These are phyloP conservation scores for Agastache rugosa DNA, from an alignment of 257 asterid genomes.

Conservation along the genomic window DNA sequence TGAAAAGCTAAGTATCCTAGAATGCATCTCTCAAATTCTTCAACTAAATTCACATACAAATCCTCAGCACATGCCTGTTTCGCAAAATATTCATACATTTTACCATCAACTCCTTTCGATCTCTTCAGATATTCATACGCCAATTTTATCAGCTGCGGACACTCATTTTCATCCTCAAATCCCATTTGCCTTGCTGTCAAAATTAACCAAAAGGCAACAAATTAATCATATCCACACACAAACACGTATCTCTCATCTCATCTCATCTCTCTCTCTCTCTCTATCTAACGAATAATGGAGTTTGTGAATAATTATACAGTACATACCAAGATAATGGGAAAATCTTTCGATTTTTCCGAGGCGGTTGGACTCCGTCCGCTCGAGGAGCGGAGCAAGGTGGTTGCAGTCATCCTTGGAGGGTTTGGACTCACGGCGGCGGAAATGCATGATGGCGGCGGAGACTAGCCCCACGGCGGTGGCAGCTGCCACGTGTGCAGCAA, in stretches of 20 bases:
- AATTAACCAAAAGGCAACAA: neutral
- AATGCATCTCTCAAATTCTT: conserved; percentile 90
- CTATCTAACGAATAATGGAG: too few species aligned
- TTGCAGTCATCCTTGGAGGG: conserved; percentile 30
- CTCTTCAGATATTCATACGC: conserved; percentile 71
- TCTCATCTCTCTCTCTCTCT: too few species aligned
- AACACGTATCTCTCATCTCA: too few species aligned
- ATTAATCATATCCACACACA: neutral
- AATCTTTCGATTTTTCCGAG: conserved; percentile 63
- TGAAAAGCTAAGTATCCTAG: conserved; percentile 82
- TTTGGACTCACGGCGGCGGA: conserved; percentile 46
- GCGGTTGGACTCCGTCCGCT: conserved; percentile 64
- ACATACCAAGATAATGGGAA: conserved; percentile 70
- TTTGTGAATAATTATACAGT: too few species aligned
- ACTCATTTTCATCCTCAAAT: conserved; percentile 72
- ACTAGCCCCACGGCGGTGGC: conserved; percentile 55
- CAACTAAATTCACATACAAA: conserved; percentile 70
- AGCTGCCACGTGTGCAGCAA: conserved; percentile 52
- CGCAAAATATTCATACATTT: conserved; percentile 68
- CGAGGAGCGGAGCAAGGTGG: conserved; percentile 63
- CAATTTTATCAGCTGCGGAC: conserved; percentile 59
- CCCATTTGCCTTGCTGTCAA: conserved; percentile 85
- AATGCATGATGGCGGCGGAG: conserved; percentile 60
- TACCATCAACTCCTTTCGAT: conserved; percentile 63
- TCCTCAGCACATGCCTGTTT: conserved; percentile 49